Conservation (phyloP, 2,329 filamentous ascomycete species). For the Helotiales sp. region DNA sequence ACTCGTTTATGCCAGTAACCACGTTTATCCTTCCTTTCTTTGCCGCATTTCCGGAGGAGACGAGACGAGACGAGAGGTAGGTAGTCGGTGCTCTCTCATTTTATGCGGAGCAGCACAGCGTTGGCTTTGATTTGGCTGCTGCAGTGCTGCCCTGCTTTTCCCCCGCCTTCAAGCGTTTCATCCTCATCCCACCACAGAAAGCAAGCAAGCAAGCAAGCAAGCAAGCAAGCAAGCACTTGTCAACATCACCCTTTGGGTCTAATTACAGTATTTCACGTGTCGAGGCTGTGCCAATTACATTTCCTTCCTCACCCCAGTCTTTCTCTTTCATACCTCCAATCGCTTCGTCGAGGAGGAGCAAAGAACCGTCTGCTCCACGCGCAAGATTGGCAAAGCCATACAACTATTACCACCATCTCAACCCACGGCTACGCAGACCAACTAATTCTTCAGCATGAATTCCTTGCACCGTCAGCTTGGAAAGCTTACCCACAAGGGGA, state of each 20-base stretch:
- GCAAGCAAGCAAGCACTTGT: conserved; percentile 2
- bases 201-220: not conserved
- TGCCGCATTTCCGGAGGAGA: conserved; percentile 1
- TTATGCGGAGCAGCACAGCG: not conserved
- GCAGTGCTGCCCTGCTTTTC: not conserved
- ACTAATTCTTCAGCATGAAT: conserved; percentile 56
- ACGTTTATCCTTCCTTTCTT: conserved; percentile 8
- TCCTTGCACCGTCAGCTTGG: conserved; percentile 77
- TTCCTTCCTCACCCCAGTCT: not conserved
- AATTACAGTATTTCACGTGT: conserved; percentile 4
- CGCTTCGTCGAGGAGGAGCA: not conserved
- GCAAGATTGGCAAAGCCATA: conserved; percentile 15
- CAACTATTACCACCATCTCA: conserved; percentile 20
- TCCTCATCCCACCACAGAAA: conserved; percentile 5
- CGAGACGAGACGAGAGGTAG: not conserved
- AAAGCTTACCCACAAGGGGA: conserved; percentile 68
- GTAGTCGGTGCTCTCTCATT: not conserved
- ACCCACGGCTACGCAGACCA: conserved; percentile 11
- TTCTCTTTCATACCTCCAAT: not conserved
- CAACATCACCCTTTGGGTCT: not conserved
- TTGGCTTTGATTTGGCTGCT: not conserved
- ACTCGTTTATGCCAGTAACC: not conserved
- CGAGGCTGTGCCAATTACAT: conserved; percentile 25
- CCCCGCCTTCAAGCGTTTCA: not conserved
- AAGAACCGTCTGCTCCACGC: not conserved